Conservation (phyloP, 306 rosid genomes). For the Dalbergia cultrata region DNA sequence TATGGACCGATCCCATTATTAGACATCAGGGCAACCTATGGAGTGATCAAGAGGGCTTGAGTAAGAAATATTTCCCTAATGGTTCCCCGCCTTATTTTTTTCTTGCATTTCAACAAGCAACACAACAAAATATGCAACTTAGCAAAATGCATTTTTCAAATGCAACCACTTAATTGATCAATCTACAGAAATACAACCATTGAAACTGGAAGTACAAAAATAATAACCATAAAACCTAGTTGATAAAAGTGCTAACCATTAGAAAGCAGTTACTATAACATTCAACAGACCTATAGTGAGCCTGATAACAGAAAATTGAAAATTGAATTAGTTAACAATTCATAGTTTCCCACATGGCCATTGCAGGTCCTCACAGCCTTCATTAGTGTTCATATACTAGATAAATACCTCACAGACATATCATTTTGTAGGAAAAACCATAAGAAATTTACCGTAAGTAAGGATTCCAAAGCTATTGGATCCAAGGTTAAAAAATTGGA, state of each 20-base stretch:
- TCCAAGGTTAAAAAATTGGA: not conserved
- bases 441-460: not conserved
- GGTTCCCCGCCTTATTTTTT: constrained; percentile 11
- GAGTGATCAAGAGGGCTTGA: constrained; percentile 26
- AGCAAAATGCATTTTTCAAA: not conserved
- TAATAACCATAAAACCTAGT: not conserved
- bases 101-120: constrained; percentile 14
- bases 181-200: constrained; percentile 12
- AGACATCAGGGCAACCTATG: constrained; percentile 61
- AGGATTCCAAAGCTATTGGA: not conserved
- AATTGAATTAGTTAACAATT: constrained; percentile 1
- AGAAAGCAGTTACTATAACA: not conserved
- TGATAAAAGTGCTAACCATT: not conserved
- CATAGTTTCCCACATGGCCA: not conserved
- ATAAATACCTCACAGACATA: not conserved
- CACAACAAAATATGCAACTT: constrained; percentile 6
- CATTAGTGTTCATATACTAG: not conserved
- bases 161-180: not conserved
- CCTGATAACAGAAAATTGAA: not conserved
- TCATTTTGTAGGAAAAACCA: not conserved
- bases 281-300: constrained; percentile 9
- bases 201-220: not conserved
- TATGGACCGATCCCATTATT: constrained; percentile 52
- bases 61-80: constrained; percentile 3
- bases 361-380: too few relatives aligned